phyloP scores from a whole-genome alignment of 371 early-diverging fungal genomes.

The Mycotypha africana region DNA sequence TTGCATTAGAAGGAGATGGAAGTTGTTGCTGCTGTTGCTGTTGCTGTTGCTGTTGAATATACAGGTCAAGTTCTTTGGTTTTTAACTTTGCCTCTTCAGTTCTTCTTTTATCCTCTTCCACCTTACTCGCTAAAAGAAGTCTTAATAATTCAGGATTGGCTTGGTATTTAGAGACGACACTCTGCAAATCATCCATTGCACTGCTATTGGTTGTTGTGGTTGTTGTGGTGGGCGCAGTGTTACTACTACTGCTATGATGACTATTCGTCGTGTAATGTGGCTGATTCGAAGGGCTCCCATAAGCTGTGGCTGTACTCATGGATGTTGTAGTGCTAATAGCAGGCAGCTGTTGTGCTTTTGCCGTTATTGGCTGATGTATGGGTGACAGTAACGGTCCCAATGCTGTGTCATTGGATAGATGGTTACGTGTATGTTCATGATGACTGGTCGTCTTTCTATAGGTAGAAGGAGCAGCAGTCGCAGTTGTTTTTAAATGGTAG shows the following conservation, averaged over 20 bases:
- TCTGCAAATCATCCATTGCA: slow-evolving; percentile 13
- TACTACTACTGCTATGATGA: not conserved
- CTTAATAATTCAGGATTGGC: slow-evolving; percentile 49
- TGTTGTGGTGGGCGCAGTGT: not conserved
- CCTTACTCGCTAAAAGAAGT: slow-evolving; percentile 50
- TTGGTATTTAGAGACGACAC: slow-evolving; percentile 40
- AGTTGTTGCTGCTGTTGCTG: not conserved
- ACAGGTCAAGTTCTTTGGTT: slow-evolving; percentile 44
- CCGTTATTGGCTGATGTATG: too few species aligned
- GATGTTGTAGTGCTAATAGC: too few species aligned
- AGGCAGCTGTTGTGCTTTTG: too few species aligned
- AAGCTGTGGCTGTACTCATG: too few species aligned
- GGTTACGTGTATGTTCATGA: too few species aligned
- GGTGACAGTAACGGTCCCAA: too few species aligned
- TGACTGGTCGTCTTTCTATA: too few species aligned
- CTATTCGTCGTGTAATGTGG: not conserved
- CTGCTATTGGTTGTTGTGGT: not conserved
- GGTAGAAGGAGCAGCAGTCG: too few species aligned
- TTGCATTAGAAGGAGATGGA: slow-evolving; percentile 5
- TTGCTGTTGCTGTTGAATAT: slow-evolving; percentile 10
- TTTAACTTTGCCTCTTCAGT: slow-evolving; percentile 57
- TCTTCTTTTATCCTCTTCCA: slow-evolving; percentile 55
- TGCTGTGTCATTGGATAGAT: not conserved
- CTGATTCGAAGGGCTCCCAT: not conserved
- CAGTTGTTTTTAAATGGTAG: too few species aligned